These are phyloP conservation scores for Sarcodon sp. DNA, from an alignment of 768 basidiomycete genomes.

Conservation along the genomic window DNA sequence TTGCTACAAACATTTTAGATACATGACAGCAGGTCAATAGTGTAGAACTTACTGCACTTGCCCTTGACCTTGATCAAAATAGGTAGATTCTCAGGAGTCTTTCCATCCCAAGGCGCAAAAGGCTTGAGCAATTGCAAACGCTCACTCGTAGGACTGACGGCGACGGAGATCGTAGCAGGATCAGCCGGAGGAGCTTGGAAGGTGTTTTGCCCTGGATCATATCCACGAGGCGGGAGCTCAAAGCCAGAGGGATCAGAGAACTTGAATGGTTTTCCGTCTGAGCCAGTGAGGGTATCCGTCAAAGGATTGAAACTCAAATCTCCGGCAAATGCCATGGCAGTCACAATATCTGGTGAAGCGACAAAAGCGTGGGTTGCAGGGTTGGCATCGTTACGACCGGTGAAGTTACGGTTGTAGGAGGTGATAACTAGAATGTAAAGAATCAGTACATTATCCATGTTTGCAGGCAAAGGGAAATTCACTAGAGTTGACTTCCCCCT, in stretches of 20 bases:
- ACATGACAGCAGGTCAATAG: neutral
- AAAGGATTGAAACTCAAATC: conserved; percentile 94
- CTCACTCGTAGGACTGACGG: conserved; percentile 74
- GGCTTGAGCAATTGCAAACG: conserved; percentile 86
- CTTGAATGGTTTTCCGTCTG: conserved; percentile 95
- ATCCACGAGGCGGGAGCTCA: conserved; percentile 91
- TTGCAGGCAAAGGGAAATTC: conserved; percentile 6
- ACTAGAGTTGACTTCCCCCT: conserved; percentile 96
- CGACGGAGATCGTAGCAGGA: conserved; percentile 73
- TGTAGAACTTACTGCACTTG: conserved; percentile 79
- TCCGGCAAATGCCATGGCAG: conserved; percentile 93
- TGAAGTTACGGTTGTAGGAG: conserved; percentile 99
- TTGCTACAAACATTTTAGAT: conserved; percentile 29
- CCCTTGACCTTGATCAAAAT: conserved; percentile 97
- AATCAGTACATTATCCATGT: conserved; percentile 1
- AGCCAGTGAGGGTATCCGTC: conserved; percentile 75
- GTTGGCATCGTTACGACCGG: conserved; percentile 99
- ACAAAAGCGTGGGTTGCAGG: conserved; percentile 97
- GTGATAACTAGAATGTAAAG: conserved; percentile 61
- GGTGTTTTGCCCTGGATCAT: conserved; percentile 94
- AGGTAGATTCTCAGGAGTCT: conserved; percentile 81
- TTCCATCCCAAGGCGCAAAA: conserved; percentile 88
- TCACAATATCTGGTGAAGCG: conserved; percentile 89
- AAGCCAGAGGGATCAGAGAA: conserved; percentile 86
- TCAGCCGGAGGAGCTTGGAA: conserved; percentile 91